These are phyloP conservation scores for Corrigiola litoralis DNA, from an alignment of 179 eudicot species.

Conservation along the genomic window DNA sequence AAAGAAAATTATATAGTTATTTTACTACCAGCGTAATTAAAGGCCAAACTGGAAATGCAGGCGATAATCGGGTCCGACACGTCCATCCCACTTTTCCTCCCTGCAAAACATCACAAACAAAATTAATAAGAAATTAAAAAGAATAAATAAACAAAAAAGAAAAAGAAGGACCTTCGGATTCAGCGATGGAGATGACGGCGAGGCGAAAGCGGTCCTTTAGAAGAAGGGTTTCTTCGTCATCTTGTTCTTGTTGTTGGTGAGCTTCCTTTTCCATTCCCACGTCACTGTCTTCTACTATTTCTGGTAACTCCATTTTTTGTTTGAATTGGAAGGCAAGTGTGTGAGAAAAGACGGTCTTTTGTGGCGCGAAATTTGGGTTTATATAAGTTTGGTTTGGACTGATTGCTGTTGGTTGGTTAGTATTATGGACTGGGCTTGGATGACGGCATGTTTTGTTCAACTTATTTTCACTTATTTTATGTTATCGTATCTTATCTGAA, in stretches of 20 bases:
- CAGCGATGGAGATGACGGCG: conserved; percentile 57
- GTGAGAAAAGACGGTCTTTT: too few relatives aligned
- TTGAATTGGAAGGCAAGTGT: too few relatives aligned
- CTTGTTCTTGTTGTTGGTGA: conserved; percentile 15
- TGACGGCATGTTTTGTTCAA: too few relatives aligned
- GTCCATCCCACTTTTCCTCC: conserved; percentile 59
- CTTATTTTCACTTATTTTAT: too few relatives aligned
- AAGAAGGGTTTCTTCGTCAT: conserved; percentile 40
- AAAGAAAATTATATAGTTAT: neutral
- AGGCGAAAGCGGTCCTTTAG: conserved; percentile 79
- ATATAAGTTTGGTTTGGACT: too few relatives aligned
- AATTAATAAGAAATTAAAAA: neutral
- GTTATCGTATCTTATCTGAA: too few relatives aligned
- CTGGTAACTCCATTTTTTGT: conserved; percentile 16
- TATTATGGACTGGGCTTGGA: too few relatives aligned
- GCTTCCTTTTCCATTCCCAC: conserved; percentile 49
- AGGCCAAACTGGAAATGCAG: conserved; percentile 86
- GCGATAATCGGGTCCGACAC: conserved; percentile 64
- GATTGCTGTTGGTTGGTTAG: too few relatives aligned
- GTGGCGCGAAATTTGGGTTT: too few relatives aligned
- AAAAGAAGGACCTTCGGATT: conserved; percentile 57
- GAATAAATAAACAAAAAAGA: neutral
- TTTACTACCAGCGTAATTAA: conserved; percentile 82
- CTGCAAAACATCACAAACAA: conserved; percentile 30
- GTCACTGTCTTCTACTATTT: conserved; percentile 26